phyloP scores from a whole-genome alignment of 1,139 yeast genomes.

The Pneumocystis oryctolagi region DNA sequence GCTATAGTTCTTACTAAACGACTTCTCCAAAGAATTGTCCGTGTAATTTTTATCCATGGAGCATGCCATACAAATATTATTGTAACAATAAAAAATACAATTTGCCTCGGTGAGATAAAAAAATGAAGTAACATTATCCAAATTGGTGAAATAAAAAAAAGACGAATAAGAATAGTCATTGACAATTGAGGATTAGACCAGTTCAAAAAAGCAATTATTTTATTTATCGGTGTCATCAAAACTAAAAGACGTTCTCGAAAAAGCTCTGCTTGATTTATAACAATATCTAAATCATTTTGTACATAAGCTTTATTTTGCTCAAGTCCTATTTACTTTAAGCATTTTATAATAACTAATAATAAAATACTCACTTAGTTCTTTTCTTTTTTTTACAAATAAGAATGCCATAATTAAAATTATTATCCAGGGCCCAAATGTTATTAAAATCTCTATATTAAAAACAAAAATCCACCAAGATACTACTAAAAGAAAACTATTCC shows the following conservation, averaged over 20 bases:
- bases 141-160: background rate
- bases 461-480: background rate
- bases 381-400: background rate
- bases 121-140: background rate
- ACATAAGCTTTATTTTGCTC: background rate
- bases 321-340: background rate
- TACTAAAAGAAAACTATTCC: background rate
- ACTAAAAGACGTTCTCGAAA: background rate
- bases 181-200: background rate
- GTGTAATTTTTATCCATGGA: slow-evolving; percentile 8
- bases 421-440: background rate
- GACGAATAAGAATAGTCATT: background rate
- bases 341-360: background rate
- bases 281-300: background rate
- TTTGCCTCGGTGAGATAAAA: background rate
- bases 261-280: background rate
- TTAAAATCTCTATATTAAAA: background rate
- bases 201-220: background rate
- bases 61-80: slow-evolving; percentile 6
- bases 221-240: background rate
- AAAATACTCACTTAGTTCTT: background rate
- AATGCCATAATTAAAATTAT: background rate
- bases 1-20: slow-evolving; percentile 6
- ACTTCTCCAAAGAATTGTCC: slow-evolving; percentile 9
- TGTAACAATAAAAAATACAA: background rate